Evolutionary conservation across 805 yeast species (phyloP).

Genomic region (Starmerella floris): DNA sequence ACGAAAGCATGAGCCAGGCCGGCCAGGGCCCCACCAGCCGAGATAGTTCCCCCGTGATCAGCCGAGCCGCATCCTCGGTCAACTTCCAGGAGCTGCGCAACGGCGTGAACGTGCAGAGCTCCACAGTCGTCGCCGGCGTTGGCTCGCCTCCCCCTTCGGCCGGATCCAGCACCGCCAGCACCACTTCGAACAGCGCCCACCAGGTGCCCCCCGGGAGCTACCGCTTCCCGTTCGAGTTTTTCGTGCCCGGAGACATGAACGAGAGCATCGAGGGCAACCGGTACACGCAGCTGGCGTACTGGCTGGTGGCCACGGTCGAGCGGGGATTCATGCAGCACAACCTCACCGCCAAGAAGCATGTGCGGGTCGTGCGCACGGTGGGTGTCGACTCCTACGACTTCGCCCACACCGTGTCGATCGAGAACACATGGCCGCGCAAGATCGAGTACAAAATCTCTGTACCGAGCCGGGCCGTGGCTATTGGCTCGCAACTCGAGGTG

Average conservation of each 20-base stretch:
- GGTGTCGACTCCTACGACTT: slow-evolving; percentile 79
- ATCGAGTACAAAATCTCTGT: slow-evolving; percentile 79
- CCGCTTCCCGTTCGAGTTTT: slow-evolving; percentile 76
- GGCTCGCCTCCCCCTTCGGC: background rate
- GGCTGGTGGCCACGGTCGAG: slow-evolving; percentile 67
- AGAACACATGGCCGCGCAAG: slow-evolving; percentile 89
- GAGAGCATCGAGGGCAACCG: slow-evolving; percentile 87
- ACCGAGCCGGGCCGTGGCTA: slow-evolving; percentile 79
- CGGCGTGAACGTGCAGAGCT: background rate
- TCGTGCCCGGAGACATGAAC: slow-evolving; percentile 69
- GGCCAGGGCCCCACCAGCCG: background rate
- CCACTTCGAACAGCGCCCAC: background rate
- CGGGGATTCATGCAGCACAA: slow-evolving; percentile 63
- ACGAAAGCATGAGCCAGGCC: background rate
- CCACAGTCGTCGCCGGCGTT: background rate
- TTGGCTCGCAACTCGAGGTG: slow-evolving; percentile 67
- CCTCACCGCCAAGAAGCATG: slow-evolving; percentile 50
- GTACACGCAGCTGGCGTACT: slow-evolving; percentile 59
- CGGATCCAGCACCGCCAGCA: background rate
- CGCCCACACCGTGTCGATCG: slow-evolving; percentile 84
- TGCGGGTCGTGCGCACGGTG: slow-evolving; percentile 74
- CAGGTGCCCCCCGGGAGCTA: slow-evolving; percentile 49
- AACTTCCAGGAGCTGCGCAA: background rate
- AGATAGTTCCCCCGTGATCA: background rate
- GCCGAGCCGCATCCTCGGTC: slow-evolving; percentile 1